Evolutionary conservation across 805 yeast genomes (phyloP).

Genomic region (Candida michaelii): DNA sequence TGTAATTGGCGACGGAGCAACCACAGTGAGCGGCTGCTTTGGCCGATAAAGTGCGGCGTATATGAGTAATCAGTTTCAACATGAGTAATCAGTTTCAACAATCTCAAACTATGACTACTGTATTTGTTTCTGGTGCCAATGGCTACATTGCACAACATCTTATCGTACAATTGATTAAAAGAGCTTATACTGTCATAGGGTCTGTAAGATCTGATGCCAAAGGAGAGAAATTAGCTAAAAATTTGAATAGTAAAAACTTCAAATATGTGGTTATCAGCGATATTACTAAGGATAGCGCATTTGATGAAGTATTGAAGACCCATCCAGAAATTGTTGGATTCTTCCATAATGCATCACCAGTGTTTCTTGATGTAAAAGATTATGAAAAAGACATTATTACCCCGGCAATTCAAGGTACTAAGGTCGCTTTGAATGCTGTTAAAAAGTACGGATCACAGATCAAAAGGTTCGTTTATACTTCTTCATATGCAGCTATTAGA

Average conservation of each 20-base stretch:
- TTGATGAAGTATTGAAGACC: conserved; percentile 25
- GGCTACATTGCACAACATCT: conserved; percentile 57
- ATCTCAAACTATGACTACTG: conserved; percentile 5
- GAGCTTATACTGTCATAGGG: conserved; percentile 49
- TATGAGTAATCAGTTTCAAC: too few relatives aligned
- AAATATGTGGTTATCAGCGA: conserved; percentile 25
- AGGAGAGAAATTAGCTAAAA: conserved; percentile 35
- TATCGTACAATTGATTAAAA: conserved; percentile 38
- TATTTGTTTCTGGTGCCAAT: conserved; percentile 48
- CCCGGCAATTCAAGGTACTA: conserved; percentile 36
- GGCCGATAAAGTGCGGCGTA: too few relatives aligned
- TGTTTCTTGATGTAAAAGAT: conserved; percentile 18
- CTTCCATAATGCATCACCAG: conserved; percentile 33
- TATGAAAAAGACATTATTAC: conserved; percentile 20
- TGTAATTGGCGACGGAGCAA: too few relatives aligned
- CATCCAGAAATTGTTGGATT: conserved; percentile 28
- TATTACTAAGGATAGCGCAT: conserved; percentile 23
- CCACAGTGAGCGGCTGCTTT: too few relatives aligned
- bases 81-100: neutral
- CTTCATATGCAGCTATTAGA: conserved; percentile 30
- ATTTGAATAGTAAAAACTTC: conserved; percentile 14
- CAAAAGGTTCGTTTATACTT: conserved; percentile 50
- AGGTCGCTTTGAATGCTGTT: conserved; percentile 37
- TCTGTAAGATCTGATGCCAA: conserved; percentile 48
- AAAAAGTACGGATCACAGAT: conserved; percentile 40